A percentile compares a stretch with the other conserved stretches of the same genome.
Conservation (phyloP, 2,329 filamentous ascomycete genomes). For the Fusarium xyrophilum region DNA sequence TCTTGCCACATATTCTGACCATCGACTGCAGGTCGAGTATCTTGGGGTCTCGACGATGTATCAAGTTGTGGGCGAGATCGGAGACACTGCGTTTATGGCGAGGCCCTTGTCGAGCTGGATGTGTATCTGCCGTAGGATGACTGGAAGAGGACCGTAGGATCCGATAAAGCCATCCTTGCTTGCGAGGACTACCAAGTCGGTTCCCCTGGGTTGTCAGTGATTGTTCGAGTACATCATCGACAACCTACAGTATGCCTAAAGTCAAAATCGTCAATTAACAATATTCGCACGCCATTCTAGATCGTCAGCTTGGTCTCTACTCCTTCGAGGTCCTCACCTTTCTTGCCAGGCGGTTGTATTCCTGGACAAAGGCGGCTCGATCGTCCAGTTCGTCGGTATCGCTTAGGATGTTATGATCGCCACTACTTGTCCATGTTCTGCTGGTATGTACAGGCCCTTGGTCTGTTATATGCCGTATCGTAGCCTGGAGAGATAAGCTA, state of each 20-base stretch:
- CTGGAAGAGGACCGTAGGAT: slow-evolving; percentile 44
- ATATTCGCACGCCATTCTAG: slow-evolving; percentile 60
- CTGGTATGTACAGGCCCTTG: slow-evolving; percentile 50
- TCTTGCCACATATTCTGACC: slow-evolving; percentile 68
- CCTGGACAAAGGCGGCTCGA: slow-evolving; percentile 57
- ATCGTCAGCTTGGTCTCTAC: neutral
- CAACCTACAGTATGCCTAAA: slow-evolving; percentile 46
- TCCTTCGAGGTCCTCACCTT: slow-evolving; percentile 51
- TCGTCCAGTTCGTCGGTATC: slow-evolving; percentile 60
- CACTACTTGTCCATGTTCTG: slow-evolving; percentile 65
- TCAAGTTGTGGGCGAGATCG: slow-evolving; percentile 58
- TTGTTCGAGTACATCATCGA: neutral
- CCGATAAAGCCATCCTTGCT: slow-evolving; percentile 49
- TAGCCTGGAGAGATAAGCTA: slow-evolving; percentile 40
- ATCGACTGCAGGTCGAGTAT: slow-evolving; percentile 63
- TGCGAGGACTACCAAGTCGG: slow-evolving; percentile 37
- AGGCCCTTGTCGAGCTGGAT: slow-evolving; percentile 18
- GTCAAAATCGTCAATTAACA: slow-evolving; percentile 49
- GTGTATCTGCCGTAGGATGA: slow-evolving; percentile 11
- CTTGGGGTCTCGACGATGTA: slow-evolving; percentile 56
- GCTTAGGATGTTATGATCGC: slow-evolving; percentile 54
- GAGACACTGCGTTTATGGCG: slow-evolving; percentile 62
- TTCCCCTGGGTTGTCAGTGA: slow-evolving; percentile 33
- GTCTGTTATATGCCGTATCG: slow-evolving; percentile 37
- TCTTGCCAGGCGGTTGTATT: slow-evolving; percentile 67